These are phyloP conservation scores for Eucalyptus melliodora DNA, from an alignment of 345 rosid genomes.

Conservation along the genomic window DNA sequence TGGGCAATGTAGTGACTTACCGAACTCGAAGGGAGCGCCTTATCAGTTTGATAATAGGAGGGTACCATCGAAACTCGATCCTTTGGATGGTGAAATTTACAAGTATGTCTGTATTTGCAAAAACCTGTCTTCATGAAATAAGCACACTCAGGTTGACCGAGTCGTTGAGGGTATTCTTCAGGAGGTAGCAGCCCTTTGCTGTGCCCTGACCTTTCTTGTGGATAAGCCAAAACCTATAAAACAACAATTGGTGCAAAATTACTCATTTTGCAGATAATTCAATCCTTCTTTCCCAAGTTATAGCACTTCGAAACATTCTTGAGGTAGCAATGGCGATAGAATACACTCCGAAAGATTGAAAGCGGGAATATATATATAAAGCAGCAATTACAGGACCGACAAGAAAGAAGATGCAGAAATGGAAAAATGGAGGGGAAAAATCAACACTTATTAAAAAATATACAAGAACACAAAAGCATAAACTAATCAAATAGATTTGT, in stretches of 20 bases:
- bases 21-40: slow-evolving; percentile 27
- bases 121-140: slow-evolving; percentile 35
- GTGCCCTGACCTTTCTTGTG: not conserved
- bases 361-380: not conserved
- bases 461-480: not conserved
- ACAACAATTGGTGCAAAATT: not conserved
- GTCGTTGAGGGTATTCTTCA: slow-evolving; percentile 43
- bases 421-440: not conserved
- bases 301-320: not conserved
- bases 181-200: not conserved
- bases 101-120: slow-evolving; percentile 23
- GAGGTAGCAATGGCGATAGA: not conserved
- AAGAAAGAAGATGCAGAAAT: not conserved
- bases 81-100: slow-evolving; percentile 46
- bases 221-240: not conserved
- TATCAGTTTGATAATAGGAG: slow-evolving; percentile 2
- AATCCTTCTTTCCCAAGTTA: not conserved
- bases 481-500: not conserved
- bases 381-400: not conserved
- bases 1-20: slow-evolving; percentile 6
- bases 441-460: not conserved
- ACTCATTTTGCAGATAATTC: not conserved
- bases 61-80: not conserved
- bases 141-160: slow-evolving; percentile 30
- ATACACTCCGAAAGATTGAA: not conserved